Conservation (phyloP, 2,329 filamentous ascomycete genomes). For the Fusarium paranaense region DNA sequence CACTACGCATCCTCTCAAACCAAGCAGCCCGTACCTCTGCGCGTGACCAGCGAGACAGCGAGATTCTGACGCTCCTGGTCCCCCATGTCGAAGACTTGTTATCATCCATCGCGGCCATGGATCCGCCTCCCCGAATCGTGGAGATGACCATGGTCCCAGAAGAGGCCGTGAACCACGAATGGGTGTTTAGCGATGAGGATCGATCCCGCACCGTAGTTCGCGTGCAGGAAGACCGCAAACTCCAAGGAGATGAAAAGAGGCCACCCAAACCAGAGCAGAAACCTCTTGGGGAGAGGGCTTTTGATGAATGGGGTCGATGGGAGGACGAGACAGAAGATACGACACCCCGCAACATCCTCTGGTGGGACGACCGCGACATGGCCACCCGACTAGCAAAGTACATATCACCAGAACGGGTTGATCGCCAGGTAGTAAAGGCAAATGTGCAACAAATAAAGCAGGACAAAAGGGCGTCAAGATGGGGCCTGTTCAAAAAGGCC, state of each 20-base stretch:
- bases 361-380: slow-evolving; percentile 62
- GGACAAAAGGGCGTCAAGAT: slow-evolving; percentile 50
- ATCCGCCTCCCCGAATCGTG: slow-evolving; percentile 49
- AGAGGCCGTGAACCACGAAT: slow-evolving; percentile 51
- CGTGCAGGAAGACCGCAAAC: slow-evolving; percentile 38
- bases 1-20: slow-evolving; percentile 51
- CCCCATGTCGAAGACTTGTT: slow-evolving; percentile 58
- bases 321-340: slow-evolving; percentile 39
- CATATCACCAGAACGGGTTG: slow-evolving; percentile 52
- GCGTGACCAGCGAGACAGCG: slow-evolving; percentile 53
- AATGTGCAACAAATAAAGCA: slow-evolving; percentile 48
- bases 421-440: slow-evolving; percentile 46
- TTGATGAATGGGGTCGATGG: slow-evolving; percentile 61
- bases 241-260: slow-evolving; percentile 16
- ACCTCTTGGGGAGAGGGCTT: slow-evolving; percentile 41
- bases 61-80: slow-evolving; percentile 53
- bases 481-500: slow-evolving; percentile 48
- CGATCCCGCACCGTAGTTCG: slow-evolving; percentile 48
- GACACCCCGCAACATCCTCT: slow-evolving; percentile 44
- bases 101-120: slow-evolving; percentile 49
- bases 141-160: slow-evolving; percentile 61
- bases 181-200: slow-evolving; percentile 51
- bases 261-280: neutral
- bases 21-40: slow-evolving; percentile 49
- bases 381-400: slow-evolving; percentile 58